Evolutionary conservation across 108 stramenopile species (phyloP).

Genomic region (Cyclotella kingstonii): DNA sequence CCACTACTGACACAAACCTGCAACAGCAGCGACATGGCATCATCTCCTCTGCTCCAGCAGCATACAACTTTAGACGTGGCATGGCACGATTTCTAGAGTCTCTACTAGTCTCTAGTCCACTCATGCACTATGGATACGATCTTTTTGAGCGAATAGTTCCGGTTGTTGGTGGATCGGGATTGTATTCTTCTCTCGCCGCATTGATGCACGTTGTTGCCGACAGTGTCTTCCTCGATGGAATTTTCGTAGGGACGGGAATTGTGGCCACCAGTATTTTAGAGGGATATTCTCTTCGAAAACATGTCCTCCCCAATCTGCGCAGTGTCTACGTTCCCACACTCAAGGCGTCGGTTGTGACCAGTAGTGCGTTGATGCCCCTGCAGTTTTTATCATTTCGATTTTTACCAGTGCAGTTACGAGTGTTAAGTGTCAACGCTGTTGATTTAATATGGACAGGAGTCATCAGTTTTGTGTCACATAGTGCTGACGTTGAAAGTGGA

Average conservation of each 20-base stretch:
- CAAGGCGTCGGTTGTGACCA: constrained; percentile 57
- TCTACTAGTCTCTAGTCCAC: constrained; percentile 59
- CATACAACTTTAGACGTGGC: constrained; percentile 58
- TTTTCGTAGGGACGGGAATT: constrained; percentile 65
- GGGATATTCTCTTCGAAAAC: constrained; percentile 39
- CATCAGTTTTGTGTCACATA: constrained; percentile 67
- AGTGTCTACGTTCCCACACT: constrained; percentile 53
- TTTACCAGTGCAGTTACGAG: constrained; percentile 60
- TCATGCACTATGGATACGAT: constrained; percentile 72
- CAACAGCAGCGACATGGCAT: no score
- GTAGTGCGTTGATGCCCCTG: constrained; percentile 48
- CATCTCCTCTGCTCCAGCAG: constrained; percentile 12
- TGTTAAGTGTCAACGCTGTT: constrained; percentile 69
- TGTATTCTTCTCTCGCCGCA: constrained; percentile 40
- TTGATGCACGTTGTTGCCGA: constrained; percentile 61
- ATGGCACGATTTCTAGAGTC: constrained; percentile 51
- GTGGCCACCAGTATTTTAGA: constrained; percentile 55
- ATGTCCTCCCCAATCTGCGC: constrained; percentile 45
- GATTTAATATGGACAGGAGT: constrained; percentile 76
- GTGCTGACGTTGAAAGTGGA: constrained; percentile 2
- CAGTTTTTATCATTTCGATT: constrained; percentile 70
- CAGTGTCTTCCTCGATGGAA: constrained; percentile 52
- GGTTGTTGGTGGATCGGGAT: constrained; percentile 13
- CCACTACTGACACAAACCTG: no score
- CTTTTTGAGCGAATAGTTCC: constrained; percentile 63